A percentile compares a stretch with the other conserved stretches of the same genome.
Evolutionary conservation across 2,329 filamentous ascomycete genomes (phyloP).

Genomic region (Herpomyces periplanetae): DNA sequence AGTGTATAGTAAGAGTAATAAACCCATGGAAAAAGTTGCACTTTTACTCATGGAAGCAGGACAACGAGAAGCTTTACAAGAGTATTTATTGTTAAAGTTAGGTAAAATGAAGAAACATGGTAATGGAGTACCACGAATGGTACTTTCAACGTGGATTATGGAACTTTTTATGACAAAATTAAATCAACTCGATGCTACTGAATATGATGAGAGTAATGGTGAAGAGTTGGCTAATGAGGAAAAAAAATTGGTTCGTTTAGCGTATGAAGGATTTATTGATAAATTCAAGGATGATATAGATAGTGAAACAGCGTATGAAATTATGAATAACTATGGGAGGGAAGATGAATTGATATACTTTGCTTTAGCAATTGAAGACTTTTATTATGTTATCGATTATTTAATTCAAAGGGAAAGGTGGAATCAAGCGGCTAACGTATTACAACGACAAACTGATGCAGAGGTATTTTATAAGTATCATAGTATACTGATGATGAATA

Average conservation of each 20-base stretch:
- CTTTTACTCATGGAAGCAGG: conserved; percentile 57
- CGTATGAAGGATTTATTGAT: conserved; percentile 56
- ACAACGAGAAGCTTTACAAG: conserved; percentile 58
- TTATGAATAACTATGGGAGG: conserved; percentile 72
- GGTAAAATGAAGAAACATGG: conserved; percentile 41
- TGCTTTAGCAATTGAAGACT: conserved; percentile 54
- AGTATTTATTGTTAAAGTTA: conserved; percentile 56
- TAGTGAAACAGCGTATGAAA: conserved; percentile 63
- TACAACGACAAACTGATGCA: conserved; percentile 67
- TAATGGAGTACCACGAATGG: conserved; percentile 58
- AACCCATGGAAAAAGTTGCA: conserved; percentile 82
- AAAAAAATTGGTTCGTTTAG: conserved; percentile 27
- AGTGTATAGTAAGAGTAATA: conserved; percentile 76
- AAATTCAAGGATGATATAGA: conserved; percentile 63
- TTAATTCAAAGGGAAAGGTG: conserved; percentile 89
- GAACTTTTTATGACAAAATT: conserved; percentile 93
- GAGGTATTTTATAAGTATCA: conserved; percentile 90
- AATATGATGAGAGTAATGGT: conserved; percentile 51
- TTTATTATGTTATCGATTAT: conserved; percentile 76
- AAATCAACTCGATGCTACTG: conserved; percentile 69
- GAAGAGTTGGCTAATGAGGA: conserved; percentile 31
- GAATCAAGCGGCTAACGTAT: conserved; percentile 43
- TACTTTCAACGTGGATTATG: conserved; percentile 78
- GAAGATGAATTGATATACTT: conserved; percentile 76
- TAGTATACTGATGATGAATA: conserved; percentile 76